phyloP scores from a whole-genome alignment of 208 protist genomes.

The Trypanosomatidae sp. region DNA sequence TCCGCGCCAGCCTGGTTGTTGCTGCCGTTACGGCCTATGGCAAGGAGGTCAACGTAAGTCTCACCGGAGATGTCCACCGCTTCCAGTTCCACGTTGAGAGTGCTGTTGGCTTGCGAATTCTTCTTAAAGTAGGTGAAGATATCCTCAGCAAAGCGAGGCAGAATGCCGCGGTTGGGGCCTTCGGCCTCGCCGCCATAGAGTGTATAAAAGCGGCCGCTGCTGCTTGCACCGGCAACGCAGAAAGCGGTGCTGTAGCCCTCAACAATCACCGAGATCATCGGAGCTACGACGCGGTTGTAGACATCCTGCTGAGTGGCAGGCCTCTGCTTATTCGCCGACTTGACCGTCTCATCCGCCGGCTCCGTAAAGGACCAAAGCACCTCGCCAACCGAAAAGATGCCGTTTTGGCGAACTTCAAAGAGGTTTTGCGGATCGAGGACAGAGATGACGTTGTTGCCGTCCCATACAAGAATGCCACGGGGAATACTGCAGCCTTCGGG shows the following conservation, averaged over 20 bases:
- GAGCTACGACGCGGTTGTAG: slow-evolving; percentile 58
- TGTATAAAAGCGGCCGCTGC: slow-evolving; percentile 69
- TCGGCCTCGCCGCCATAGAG: slow-evolving; percentile 70
- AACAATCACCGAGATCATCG: slow-evolving; percentile 60
- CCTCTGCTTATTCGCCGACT: slow-evolving; percentile 26
- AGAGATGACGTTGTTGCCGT: slow-evolving; percentile 49
- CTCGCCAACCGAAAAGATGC: slow-evolving; percentile 48
- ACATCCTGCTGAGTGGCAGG: slow-evolving; percentile 66
- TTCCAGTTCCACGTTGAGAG: slow-evolving; percentile 58
- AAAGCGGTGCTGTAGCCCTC: slow-evolving; percentile 84
- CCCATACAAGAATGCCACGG: slow-evolving; percentile 64
- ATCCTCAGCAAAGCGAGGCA: slow-evolving; percentile 79
- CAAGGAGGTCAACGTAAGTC: slow-evolving; percentile 73
- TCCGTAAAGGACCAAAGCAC: slow-evolving; percentile 80
- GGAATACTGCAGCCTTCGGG: slow-evolving; percentile 70
- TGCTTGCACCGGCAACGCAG: slow-evolving; percentile 55
- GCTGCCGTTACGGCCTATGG: slow-evolving; percentile 10
- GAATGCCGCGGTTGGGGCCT: slow-evolving; percentile 51
- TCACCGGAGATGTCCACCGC: slow-evolving; percentile 73
- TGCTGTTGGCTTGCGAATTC: slow-evolving; percentile 55
- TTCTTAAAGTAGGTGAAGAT: slow-evolving; percentile 70
- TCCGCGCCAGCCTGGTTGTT: slow-evolving; percentile 6
- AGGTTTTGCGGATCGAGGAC: slow-evolving; percentile 67
- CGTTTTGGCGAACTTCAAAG: slow-evolving; percentile 69
- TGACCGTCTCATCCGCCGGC: slow-evolving; percentile 22